Evolutionary conservation across 805 yeast species (phyloP).

Genomic region (Hanseniaspora meyeri): DNA sequence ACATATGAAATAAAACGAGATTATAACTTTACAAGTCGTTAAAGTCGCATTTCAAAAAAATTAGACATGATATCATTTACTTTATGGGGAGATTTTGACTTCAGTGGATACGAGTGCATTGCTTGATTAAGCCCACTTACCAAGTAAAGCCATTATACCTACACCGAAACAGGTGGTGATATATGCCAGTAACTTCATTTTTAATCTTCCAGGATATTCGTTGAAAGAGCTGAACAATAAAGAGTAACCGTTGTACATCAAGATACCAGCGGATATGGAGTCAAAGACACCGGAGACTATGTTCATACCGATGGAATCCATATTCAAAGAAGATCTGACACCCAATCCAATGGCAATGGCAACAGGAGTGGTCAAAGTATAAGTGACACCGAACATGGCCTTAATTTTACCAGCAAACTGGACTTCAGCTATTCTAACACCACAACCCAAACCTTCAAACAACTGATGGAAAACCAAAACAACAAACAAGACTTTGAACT

Average conservation of each 20-base stretch:
- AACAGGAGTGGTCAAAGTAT: slow-evolving; percentile 52
- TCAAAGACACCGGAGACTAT: slow-evolving; percentile 64
- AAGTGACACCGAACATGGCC: slow-evolving; percentile 42
- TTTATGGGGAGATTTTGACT: no score
- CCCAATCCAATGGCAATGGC: slow-evolving; percentile 72
- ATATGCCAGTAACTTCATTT: slow-evolving; percentile 38
- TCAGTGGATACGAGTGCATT: no score
- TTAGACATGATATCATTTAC: no score
- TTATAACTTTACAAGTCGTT: no score
- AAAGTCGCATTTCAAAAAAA: no score
- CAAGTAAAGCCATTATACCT: slow-evolving; percentile 67
- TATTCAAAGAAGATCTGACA: slow-evolving; percentile 49
- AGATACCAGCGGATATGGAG: slow-evolving; percentile 64
- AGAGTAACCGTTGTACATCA: slow-evolving; percentile 69
- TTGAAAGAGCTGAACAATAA: slow-evolving; percentile 48
- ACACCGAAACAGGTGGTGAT: slow-evolving; percentile 49
- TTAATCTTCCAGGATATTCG: slow-evolving; percentile 42
- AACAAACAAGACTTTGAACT: slow-evolving; percentile 56
- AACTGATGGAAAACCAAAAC: slow-evolving; percentile 65
- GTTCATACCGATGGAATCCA: slow-evolving; percentile 45
- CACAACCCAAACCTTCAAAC: slow-evolving; percentile 79
- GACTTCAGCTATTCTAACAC: slow-evolving; percentile 56
- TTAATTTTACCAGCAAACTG: slow-evolving; percentile 45
- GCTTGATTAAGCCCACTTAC: slow-evolving; percentile 49
- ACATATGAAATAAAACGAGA: no score